Evolutionary conservation across 2,329 filamentous ascomycete species (phyloP), one percentile per base, ranked within the genome.

Genomic region (Pestalotiopsis sp.): DNA sequence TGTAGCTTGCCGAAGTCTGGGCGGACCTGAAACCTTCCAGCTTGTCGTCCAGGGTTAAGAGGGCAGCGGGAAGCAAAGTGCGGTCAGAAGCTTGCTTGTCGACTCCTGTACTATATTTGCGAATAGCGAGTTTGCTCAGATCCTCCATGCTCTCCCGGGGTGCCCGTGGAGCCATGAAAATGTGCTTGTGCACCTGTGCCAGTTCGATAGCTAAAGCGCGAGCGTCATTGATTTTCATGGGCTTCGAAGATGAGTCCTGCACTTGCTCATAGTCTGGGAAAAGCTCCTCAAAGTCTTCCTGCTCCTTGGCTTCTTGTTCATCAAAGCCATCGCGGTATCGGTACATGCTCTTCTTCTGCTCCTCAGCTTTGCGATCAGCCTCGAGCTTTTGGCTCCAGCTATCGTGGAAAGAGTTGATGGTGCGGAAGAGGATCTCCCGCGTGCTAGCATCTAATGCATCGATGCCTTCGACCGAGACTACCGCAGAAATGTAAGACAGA

Each of bases 301-400:
- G 87, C 66, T 94, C 89, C 11, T 88, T 84, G 73, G 92, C 91
- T 68, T 97, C 92, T 72, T 93, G 90, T 62, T 95, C 91, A 70
- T 95, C 92, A 52, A 89, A 83, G 52, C 90, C 91, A 40, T 95
- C 95, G 71, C 90, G 89, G 81, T 96, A 98, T 23, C 90, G 91
- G 80, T 97, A 99, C 52, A 97, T 80, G 71, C 92, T 94, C 4
- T 88, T 89, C 70, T 92, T 93, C 36, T 89, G 87, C 20, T 92
- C 91, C 73, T 92, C 90, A 61, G 92, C 89, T 74, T 91, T 89
- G 74, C 93, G 92, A 72, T 98, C 95, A 23, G 89, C 85, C 66
- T 91, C 88, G 2, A 97, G 87, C 76, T 92, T 91, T 65, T 88
- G 87, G 73, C 89, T 93, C 95, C 95, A 99, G 65, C 94, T 87